Base-by-base conservation (phyloP, 495 filamentous ascomycete genomes). In the Echria macrotheca region DNA sequence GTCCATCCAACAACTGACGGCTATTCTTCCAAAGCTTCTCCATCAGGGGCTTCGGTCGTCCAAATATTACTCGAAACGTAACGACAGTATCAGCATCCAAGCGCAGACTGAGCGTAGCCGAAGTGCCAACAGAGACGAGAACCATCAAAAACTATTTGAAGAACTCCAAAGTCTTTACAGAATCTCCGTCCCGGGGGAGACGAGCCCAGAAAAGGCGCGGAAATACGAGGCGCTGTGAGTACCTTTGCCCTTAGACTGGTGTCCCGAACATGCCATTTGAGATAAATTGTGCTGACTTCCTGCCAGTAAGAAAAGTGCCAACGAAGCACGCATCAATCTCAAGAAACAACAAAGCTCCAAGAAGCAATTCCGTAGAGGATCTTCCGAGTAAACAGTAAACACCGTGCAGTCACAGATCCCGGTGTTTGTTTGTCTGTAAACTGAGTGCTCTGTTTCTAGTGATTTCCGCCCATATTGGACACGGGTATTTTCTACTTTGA, bases 271-370 rank as follows among this genome's bases (percentile, higher is more conserved):
- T n/a, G n/a, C n/a, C n/a, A n/a, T n/a, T n/a, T n/a, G n/a, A n/a
- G n/a, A n/a, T n/a, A n/a, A n/a, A n/a, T n/a, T n/a, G n/a, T n/a
- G n/a, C n/a, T n/a, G n/a, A n/a, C n/a, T n/a, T n/a, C n/a, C 19
- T 18, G 12, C 19, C 36, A 95, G 89, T 50, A 76, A 87, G 67
- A 83, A 82, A 44, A 73, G 77, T 15, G 85, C 84, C 46, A 87
- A 85, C 47, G 80, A 89, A 50, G 62, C 68, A n/a, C 72, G 89
- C 43, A 52, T 95, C 28, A 81, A 73, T 60, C 65, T 59, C 12
- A 97, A 96, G 69, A 95, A 94, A 68, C 55, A 72, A 22, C 85
- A 85, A 42, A 82, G 84, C 55, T 78, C 71, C 40, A 97, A 96
- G 71, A 97, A 97, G 67, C 75, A 74, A 19, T 76, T 70, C 49